Evolutionary conservation across 75 land plant species (phyloP), one percentile per base, ranked within the genome.

Genomic region (Picea sitchensis): DNA sequence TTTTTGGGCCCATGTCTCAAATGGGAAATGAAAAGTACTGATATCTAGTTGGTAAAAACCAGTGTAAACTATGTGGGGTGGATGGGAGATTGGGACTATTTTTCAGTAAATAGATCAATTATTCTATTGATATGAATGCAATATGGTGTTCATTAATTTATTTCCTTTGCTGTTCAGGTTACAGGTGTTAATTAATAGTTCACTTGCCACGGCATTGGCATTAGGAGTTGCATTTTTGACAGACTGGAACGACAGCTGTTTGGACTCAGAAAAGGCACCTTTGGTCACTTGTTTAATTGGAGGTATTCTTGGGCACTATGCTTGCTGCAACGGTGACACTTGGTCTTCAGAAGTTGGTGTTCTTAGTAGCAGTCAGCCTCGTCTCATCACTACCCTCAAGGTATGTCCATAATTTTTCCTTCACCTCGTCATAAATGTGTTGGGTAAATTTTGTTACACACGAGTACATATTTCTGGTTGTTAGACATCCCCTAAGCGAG

Each of bases 271-370:
- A 65, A 79, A 84, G 11, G 87, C 87, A 23, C 54, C 79, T 32
- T 63, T 92, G 64, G 80, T 94, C 5, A 96, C 99, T 12, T 79
- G 86, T 6, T 81, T 96, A 14, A 72, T 94, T 61, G 98, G 93
- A 5, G 98, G 93, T 21, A 80, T 96, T 31, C 84, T 94, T 58
- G 99, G 99, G 20, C 96, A 96, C 86, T 96, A 94, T 82, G 92
- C 91, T n/a, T 96, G 98, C 89, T 92, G 95, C 81, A 92, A 90
- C 84, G 99, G 99, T 61, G 99, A 96, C 56, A 96, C 99, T 56
- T 96, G 99, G 99, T 96, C 99, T 0, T 96, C 99, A 38, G 99
- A 96, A 79, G 57, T 96, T 64, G 99, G 99, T 60, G 80, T 96
- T 34, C 87, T 96, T 54, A 96, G 97, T 85, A 86, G 88, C 31